These are phyloP conservation scores for Candida succiphila DNA, from an alignment of 805 yeast species.

Conservation along the genomic window DNA sequence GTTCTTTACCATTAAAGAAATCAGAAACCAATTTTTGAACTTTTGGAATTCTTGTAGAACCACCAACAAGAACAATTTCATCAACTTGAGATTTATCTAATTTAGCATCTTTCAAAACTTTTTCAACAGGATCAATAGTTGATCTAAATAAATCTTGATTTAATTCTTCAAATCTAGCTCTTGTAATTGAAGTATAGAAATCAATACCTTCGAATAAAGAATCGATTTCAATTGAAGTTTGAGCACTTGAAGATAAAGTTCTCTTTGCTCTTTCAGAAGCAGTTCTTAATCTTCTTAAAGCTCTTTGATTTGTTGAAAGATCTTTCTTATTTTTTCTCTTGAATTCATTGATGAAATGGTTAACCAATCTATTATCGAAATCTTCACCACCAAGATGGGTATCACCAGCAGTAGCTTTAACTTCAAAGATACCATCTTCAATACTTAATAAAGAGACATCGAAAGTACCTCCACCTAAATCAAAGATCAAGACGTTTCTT, in stretches of 20 bases:
- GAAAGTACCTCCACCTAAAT: slow-evolving; percentile 97
- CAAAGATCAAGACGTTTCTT: slow-evolving; percentile 85
- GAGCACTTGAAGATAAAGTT: slow-evolving; percentile 92
- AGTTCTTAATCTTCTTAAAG: slow-evolving; percentile 95
- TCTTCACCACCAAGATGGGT: slow-evolving; percentile 98
- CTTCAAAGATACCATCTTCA: slow-evolving; percentile 95
- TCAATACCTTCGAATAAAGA: slow-evolving; percentile 93
- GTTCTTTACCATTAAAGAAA: slow-evolving; percentile 95
- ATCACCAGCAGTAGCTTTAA: slow-evolving; percentile 88
- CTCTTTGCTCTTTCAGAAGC: slow-evolving; percentile 99
- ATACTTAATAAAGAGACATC: slow-evolving; percentile 89
- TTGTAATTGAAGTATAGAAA: slow-evolving; percentile 91
- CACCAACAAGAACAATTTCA: slow-evolving; percentile 94
- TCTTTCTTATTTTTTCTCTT: slow-evolving; percentile 98
- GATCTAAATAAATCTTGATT: slow-evolving; percentile 93
- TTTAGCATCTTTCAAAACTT: slow-evolving; percentile 85
- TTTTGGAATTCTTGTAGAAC: slow-evolving; percentile 97
- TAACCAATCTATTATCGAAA: slow-evolving; percentile 94
- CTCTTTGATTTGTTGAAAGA: slow-evolving; percentile 86
- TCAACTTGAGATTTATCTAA: slow-evolving; percentile 82
- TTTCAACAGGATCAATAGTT: slow-evolving; percentile 91
- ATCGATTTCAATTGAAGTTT: slow-evolving; percentile 92
- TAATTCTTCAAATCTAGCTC: slow-evolving; percentile 97
- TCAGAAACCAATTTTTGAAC: slow-evolving; percentile 92
- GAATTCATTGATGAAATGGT: slow-evolving; percentile 89